These are phyloP conservation scores for Ceraceosorus guamensis DNA, from an alignment of 1,284 basidiomycete species.

Conservation along the genomic window DNA sequence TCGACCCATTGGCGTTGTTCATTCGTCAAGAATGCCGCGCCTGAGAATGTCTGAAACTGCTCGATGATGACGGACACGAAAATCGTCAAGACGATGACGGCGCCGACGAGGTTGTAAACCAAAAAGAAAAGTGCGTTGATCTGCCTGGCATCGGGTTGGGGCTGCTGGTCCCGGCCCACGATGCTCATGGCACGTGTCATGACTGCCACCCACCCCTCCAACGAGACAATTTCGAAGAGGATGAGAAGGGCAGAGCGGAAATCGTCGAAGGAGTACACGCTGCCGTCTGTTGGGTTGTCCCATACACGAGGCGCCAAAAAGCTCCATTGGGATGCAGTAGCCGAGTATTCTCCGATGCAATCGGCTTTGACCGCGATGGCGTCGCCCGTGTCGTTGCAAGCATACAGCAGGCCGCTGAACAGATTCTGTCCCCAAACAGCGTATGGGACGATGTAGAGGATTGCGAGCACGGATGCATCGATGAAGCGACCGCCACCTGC, in stretches of 20 bases:
- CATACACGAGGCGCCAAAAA: slow-evolving; percentile 78
- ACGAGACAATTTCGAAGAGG: slow-evolving; percentile 89
- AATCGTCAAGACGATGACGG: slow-evolving; percentile 60
- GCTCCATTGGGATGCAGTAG: slow-evolving; percentile 53
- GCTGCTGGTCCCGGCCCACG: slow-evolving; percentile 54
- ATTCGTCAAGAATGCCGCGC: slow-evolving; percentile 66
- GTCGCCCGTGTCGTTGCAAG: slow-evolving; percentile 66
- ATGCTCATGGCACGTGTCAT: slow-evolving; percentile 77
- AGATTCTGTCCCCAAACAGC: slow-evolving; percentile 96
- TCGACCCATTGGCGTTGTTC: slow-evolving; percentile 95
- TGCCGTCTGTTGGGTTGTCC: slow-evolving; percentile 76
- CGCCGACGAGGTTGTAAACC: slow-evolving; percentile 85
- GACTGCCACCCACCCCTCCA: slow-evolving; percentile 91
- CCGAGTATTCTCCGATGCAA: slow-evolving; percentile 68
- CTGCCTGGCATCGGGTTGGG: slow-evolving; percentile 35
- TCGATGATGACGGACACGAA: slow-evolving; percentile 79
- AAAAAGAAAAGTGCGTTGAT: slow-evolving; percentile 79
- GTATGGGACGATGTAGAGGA: slow-evolving; percentile 89
- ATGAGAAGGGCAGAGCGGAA: slow-evolving; percentile 81
- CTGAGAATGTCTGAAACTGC: slow-evolving; percentile 75
- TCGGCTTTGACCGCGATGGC: slow-evolving; percentile 57
- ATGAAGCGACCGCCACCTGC: slow-evolving; percentile 78
- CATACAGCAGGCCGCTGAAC: slow-evolving; percentile 75
- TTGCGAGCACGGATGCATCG: slow-evolving; percentile 83
- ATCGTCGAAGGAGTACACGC: slow-evolving; percentile 81